Evolutionary conservation across 805 yeast genomes (phyloP), one percentile per base, ranked within the genome.

Genomic region (Wickerhamomyces sydowiorum): DNA sequence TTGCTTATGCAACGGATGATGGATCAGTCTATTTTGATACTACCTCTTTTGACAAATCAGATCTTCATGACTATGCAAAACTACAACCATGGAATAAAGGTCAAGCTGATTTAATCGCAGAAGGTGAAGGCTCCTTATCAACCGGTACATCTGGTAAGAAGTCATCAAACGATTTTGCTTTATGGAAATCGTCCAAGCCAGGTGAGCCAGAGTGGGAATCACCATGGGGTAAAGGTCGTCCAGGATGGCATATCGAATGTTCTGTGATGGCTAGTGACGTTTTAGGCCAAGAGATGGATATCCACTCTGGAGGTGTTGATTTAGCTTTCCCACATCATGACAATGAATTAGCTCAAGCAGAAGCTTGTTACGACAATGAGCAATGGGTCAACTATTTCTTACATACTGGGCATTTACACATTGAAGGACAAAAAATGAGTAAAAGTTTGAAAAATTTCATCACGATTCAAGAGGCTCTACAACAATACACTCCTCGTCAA

Each of bases 221-320:
- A 2, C 90, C 91, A 22, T 93, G 98, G 98, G 99, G 99, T 21
- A 72, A 72, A 45, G 99, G 99, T 40, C 82, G 99, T 62, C 99
- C 99, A 13, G 99, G 99, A 4, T 93, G 99, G 99, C 99, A 93
- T 62, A 93, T 93, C 62, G 99, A 93, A 67, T 93, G 99, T 74
- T 89, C 97, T 8, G 99, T 93, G 18, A 93, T 93, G 99, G 98
- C 98, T 2, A 76, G 89, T 40, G 95, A 89, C 52, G 75, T 90
- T 37, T 73, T 86, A 30, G 98, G 98, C 5, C 65, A 76, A 18
- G 72, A 73, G 45, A 85, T 93, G 75, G 99, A 93, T 64, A 87
- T 93, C 51, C 99, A 93, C 61, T 82, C 96, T 15, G 99, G 99
- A 44, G 99, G 99, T 50, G 80, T 93, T 41, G 99, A 93, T 67